Evolutionary conservation across 163 green algal genomes (phyloP), one percentile per base, ranked within the genome.

Genomic region (Scenedesmus sp.): DNA sequence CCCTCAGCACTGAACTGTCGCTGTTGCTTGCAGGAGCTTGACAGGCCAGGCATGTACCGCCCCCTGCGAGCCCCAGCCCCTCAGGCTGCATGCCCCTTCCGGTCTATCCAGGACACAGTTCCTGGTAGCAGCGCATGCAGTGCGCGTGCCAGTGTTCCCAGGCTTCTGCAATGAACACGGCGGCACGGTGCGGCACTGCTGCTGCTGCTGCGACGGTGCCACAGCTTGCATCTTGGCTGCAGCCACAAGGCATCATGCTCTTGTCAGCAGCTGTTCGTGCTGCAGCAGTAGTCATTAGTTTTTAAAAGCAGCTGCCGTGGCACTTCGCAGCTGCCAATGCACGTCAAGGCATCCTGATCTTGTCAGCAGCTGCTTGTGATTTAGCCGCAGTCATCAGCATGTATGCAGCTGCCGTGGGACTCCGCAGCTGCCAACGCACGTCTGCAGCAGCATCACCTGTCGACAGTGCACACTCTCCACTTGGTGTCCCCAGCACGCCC

Each of bases 51-150:
- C 66, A 2, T 83, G 67, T 56, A 90, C 90, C 8, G 90, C 94
- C 26, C 93, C 96, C 0, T 96, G 95, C 64, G 95, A 98, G 87
- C 96, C 96, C 2, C 92, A 94, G 6, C 93, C 97, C 3, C 91
- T 97, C 52, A 91, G 91, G 4, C 94, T 96, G 18, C 93, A 86
- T 12, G 82, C 92, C 0, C 92, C 95, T 52, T 95, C 94, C 2
- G 97, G 97, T 0, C 82, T 98, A 0, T 95, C 94, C 0, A 92
- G 96, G 0, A 93, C 94, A 2, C 97, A 98, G 92, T 95, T 98
- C 62, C 85, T 98, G 59, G 84, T 98, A 18, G 95, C 95, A 0
- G 86, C 94, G 0, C 97, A 97, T 76, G 95, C 97, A 2, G 62
- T 96, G 15, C 93, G 94, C 73, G 16, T 97, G 12, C 96, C 96